Evolutionary conservation across 371 early-diverging fungal species (phyloP).

Genomic region (Blakeslea trispora): DNA sequence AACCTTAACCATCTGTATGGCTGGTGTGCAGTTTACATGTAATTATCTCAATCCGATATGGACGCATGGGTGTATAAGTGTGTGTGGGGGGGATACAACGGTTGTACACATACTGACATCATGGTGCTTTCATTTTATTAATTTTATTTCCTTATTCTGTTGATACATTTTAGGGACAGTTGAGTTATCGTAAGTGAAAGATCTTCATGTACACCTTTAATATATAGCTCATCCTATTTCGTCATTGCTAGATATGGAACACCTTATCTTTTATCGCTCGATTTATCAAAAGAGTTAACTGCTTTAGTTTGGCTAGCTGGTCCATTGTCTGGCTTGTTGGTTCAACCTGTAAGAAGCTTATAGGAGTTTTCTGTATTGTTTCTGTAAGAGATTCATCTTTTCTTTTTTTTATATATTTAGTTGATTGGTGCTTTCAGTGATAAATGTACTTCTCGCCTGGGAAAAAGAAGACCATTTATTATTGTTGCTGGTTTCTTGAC

Average conservation of each 20-base stretch:
- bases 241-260: slow-evolving; percentile 62
- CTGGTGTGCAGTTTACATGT: slow-evolving; percentile 64
- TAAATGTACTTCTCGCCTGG: slow-evolving; percentile 55
- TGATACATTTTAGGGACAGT: slow-evolving; percentile 45
- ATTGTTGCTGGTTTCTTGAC: slow-evolving; percentile 62
- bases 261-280: slow-evolving; percentile 72
- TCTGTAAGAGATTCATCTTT: not conserved
- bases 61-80: no score
- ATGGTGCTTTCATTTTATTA: slow-evolving; percentile 9
- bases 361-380: not conserved
- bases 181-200: slow-evolving; percentile 48
- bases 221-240: not conserved
- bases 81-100: not conserved
- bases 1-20: slow-evolving; percentile 52
- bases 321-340: slow-evolving; percentile 74
- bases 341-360: slow-evolving; percentile 60
- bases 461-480: slow-evolving; percentile 66
- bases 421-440: slow-evolving; percentile 69
- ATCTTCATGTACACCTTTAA: not conserved
- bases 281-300: slow-evolving; percentile 66
- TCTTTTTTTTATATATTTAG: slow-evolving; percentile 10
- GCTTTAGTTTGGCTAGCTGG: slow-evolving; percentile 79
- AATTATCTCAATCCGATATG: slow-evolving; percentile 11
- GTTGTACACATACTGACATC: slow-evolving; percentile 11
- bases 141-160: slow-evolving; percentile 5